A percentile compares a stretch with the other conserved stretches of the same genome.
Conservation (phyloP, 176 grass and related monocot species). For the Paspalum vaginatum region DNA sequence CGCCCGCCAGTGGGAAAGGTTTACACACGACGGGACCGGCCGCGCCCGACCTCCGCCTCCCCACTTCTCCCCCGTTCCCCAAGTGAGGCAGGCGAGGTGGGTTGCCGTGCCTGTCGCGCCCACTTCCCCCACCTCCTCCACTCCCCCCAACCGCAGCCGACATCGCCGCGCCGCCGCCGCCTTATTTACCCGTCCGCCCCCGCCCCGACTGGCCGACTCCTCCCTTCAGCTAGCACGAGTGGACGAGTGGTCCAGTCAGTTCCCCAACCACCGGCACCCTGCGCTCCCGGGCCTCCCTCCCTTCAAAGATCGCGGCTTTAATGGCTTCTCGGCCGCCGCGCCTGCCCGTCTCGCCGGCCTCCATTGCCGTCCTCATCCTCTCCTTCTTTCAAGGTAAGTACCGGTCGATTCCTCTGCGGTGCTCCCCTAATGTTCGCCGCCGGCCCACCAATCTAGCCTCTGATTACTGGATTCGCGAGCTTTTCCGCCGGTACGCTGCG, state of each 20-base stretch:
- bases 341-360: constrained; percentile 35
- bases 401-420: background rate
- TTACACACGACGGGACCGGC: no score
- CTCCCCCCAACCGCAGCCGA: background rate
- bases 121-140: constrained; percentile 10
- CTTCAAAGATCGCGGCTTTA: background rate
- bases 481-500: no score
- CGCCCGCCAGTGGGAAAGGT: no score
- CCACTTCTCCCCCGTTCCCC: background rate
- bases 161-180: background rate
- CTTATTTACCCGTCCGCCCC: background rate
- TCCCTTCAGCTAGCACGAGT: background rate
- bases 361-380: constrained; percentile 40
- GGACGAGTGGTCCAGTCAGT: background rate
- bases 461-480: background rate
- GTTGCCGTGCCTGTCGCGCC: constrained; percentile 18
- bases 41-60: background rate
- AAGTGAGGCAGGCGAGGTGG: background rate
- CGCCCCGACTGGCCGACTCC: background rate
- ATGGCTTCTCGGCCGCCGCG: constrained; percentile 23
- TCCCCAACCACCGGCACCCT: background rate
- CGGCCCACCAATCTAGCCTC: no score
- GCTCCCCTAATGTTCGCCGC: no score
- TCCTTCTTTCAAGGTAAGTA: constrained; percentile 50
- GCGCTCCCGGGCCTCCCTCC: background rate